Conservation (phyloP, 441 rosid genomes). For the Populus hybrid region DNA sequence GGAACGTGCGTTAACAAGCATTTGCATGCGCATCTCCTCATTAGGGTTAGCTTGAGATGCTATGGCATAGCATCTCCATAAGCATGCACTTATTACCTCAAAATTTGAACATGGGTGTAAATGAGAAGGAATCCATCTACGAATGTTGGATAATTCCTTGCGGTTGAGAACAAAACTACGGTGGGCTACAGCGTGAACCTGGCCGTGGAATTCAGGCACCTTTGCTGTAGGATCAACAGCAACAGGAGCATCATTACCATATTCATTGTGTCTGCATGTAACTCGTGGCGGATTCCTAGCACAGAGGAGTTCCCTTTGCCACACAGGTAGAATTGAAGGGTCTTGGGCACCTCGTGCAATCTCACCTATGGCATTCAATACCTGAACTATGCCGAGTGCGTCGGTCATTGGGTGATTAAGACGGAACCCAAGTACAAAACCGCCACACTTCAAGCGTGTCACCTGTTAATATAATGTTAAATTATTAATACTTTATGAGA, state of each 20-base stretch:
- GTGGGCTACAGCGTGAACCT: neutral
- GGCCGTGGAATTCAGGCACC: too few species aligned
- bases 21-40: neutral
- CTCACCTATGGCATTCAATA: constrained; percentile 15
- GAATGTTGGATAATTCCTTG: neutral
- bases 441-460: neutral
- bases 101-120: constrained; percentile 10
- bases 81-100: constrained; percentile 12
- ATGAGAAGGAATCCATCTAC: constrained; percentile 15
- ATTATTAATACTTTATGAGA: neutral
- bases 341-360: constrained; percentile 1
- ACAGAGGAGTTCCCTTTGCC: constrained; percentile 19
- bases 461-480: neutral
- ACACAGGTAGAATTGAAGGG: constrained; percentile 23
- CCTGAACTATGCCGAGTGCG: constrained; percentile 10
- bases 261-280: constrained; percentile 15
- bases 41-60: constrained; percentile 4
- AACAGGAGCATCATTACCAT: neutral
- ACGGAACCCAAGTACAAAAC: neutral
- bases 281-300: constrained; percentile 14
- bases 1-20: neutral
- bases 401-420: constrained; percentile 23
- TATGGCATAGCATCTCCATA: constrained; percentile 19
- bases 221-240: neutral
- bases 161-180: constrained; percentile 19